Base-by-base conservation (phyloP, 1,284 basidiomycete genomes). In the Takashimella tepidaria region DNA sequence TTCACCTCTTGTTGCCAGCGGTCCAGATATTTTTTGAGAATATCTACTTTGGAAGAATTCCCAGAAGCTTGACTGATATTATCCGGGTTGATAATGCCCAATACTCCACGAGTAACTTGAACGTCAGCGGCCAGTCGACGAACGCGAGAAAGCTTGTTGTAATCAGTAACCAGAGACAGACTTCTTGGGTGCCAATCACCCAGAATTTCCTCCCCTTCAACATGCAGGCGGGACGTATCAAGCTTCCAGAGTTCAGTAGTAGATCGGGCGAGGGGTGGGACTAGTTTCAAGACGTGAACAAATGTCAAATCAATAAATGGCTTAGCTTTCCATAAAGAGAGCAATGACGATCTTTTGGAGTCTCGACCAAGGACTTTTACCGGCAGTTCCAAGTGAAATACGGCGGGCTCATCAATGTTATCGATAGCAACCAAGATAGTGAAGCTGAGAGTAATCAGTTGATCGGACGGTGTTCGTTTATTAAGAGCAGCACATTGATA, bases 211-310 rank as follows among this genome's bases (percentile, higher is more conserved):
- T 98, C 92, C 2, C 93, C 92, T 22, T 86, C 81, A 0, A 98
- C 91, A 70, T 93, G 95, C 72, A 91, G 93, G 70, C 89, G 87
- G 16, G 88, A 85, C 1, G 95, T 98, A 76, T 98, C 92, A 49
- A 98, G 79, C 47, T 92, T 80, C 93, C 95, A 98, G 11, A 98
- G 80, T 57, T 98, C 93, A 68, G 84, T 83, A 1, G 90, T 83
- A 2, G 87, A 91, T 42, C 90, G 85, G 6, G 89, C 93, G 58
- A 91, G 76, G 3, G 89, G 88, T 11, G 95, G 92, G 3, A 84
- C 84, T 23, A 98, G 79, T 46, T 83, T 82, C 40, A 98, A 81
- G 25, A 79, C 82, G 77, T 93, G 97, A 41, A 95, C 81, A 13
- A 83, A 84, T 2, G 52, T 48, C 4, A 57, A 20, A 45, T 50